phyloP scores from a whole-genome alignment of 106 monocot species.

The Dendrobium huoshanense region DNA sequence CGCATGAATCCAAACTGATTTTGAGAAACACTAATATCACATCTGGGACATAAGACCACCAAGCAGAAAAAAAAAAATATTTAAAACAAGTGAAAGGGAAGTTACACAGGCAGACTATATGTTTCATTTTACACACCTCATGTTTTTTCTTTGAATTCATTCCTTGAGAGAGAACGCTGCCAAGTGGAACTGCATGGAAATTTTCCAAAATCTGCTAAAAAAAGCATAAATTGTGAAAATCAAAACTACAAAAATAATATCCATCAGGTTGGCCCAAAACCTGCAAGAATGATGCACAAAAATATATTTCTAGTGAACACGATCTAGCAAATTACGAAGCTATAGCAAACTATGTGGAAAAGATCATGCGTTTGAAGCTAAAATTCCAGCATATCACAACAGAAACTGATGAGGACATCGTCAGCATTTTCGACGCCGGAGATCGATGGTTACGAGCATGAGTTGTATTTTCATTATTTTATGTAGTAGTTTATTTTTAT shows the following conservation, averaged over 20 bases:
- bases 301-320: background rate
- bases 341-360: background rate
- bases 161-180: slow-evolving; percentile 81
- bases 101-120: background rate
- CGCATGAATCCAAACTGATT: too few relatives aligned
- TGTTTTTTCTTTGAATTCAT: slow-evolving; percentile 96
- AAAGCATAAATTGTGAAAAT: background rate
- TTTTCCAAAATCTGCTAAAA: slow-evolving; percentile 49
- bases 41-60: background rate
- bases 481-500: too few relatives aligned
- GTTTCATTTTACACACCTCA: slow-evolving; percentile 59
- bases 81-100: background rate
- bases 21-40: too few relatives aligned
- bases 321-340: background rate
- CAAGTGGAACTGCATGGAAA: slow-evolving; percentile 43
- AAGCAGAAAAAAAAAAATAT: background rate
- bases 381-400: background rate
- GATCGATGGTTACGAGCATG: too few relatives aligned
- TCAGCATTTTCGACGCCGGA: too few relatives aligned
- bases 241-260: background rate
- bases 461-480: too few relatives aligned
- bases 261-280: background rate
- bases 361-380: background rate
- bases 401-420: too few relatives aligned
- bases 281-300: slow-evolving; percentile 4